Conservation (phyloP, 2,329 filamentous ascomycete species). For the Macrophomina tecta region DNA sequence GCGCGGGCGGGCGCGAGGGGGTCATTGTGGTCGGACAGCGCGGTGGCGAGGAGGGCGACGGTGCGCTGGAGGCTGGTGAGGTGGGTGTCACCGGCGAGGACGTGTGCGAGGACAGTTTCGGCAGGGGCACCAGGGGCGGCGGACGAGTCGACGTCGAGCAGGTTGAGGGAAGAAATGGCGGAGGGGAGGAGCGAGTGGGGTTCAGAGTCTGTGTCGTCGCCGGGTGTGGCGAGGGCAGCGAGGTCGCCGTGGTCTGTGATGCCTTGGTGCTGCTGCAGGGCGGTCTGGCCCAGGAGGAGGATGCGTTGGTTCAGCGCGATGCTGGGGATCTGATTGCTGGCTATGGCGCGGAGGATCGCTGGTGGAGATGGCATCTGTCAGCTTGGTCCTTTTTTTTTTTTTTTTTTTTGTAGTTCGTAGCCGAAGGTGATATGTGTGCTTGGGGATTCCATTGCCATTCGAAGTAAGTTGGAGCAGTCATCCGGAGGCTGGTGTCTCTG, state of each 20-base stretch:
- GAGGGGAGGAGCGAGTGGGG: no score
- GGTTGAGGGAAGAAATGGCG: neutral
- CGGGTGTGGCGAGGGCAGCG: neutral
- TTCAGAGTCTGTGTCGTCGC: no score
- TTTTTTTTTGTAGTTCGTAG: no score
- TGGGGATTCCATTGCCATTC: no score
- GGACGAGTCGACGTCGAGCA: neutral
- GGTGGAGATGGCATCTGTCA: neutral
- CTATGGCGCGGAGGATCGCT: slow-evolving; percentile 77
- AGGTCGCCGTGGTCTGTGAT: slow-evolving; percentile 18
- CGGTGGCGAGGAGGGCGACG: slow-evolving; percentile 1
- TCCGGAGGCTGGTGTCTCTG: no score
- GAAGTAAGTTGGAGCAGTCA: no score
- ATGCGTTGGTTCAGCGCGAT: slow-evolving; percentile 46
- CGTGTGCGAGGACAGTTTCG: slow-evolving; percentile 5
- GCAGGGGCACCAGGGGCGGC: neutral
- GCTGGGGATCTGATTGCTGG: slow-evolving; percentile 78
- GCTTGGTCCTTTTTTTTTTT: no score
- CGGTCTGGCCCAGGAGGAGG: slow-evolving; percentile 44
- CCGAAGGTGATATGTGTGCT: no score
- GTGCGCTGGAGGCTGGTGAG: neutral
- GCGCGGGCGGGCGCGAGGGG: slow-evolving; percentile 64
- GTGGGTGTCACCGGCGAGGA: slow-evolving; percentile 6
- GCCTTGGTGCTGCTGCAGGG: neutral
- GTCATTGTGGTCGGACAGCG: slow-evolving; percentile 46